These are phyloP conservation scores for Heteromeles arbutifolia DNA, from an alignment of 306 rosid species.

Conservation along the genomic window DNA sequence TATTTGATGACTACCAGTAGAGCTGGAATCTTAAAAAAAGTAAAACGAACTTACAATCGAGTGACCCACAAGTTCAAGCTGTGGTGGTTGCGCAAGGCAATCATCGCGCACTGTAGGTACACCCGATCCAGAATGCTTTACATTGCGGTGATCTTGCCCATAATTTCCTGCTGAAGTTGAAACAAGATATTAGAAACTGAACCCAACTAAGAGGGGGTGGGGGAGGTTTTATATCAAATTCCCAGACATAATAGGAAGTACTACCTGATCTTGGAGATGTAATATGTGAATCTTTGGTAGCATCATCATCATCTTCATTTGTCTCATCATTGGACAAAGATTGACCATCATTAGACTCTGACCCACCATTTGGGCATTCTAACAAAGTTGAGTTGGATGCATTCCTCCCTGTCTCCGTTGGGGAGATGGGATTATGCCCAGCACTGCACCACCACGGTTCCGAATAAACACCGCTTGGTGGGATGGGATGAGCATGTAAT, in stretches of 20 bases:
- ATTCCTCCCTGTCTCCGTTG: conserved; percentile 42
- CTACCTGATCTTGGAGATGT: conserved; percentile 65
- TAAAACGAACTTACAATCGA: conserved; percentile 58
- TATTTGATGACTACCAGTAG: conserved; percentile 9
- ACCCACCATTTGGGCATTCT: conserved; percentile 67
- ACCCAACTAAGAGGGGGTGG: background rate
- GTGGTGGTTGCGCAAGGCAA: conserved; percentile 52
- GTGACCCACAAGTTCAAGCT: conserved; percentile 92
- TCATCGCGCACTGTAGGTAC: conserved; percentile 48
- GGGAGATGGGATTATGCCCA: conserved; percentile 53
- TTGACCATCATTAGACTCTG: conserved; percentile 75
- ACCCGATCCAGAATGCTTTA: conserved; percentile 45
- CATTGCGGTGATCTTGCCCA: conserved; percentile 51
- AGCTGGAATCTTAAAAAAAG: background rate
- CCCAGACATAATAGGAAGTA: conserved; percentile 12
- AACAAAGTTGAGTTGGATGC: conserved; percentile 62
- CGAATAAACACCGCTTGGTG: conserved; percentile 38
- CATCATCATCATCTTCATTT: conserved; percentile 74
- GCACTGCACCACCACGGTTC: conserved; percentile 90
- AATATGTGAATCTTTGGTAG: conserved; percentile 33
- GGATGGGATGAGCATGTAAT: conserved; percentile 44
- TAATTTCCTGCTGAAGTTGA: conserved; percentile 35
- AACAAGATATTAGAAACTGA: conserved; percentile 2
- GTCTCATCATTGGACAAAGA: conserved; percentile 63
- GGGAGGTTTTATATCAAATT: background rate